Conservation (phyloP, 371 early-diverging fungal genomes). For the Mortierella sp. region DNA sequence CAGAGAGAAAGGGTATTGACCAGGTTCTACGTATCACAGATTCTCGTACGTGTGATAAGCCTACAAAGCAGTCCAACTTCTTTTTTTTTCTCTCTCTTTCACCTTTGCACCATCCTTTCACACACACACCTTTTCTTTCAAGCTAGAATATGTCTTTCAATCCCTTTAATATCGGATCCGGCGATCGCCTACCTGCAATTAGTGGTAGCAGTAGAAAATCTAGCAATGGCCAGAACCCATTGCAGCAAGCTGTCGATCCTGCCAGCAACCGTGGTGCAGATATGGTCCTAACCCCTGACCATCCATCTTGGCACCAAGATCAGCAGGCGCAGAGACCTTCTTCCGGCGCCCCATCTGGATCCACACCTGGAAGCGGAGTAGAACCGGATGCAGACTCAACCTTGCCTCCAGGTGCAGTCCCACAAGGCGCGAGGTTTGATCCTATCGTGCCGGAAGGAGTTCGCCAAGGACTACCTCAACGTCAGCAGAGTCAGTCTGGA, state of each 20-base stretch:
- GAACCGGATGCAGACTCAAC: slow-evolving; percentile 27
- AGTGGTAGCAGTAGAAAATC: not conserved
- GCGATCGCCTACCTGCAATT: slow-evolving; percentile 31
- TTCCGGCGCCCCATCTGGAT: not conserved
- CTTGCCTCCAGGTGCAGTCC: slow-evolving; percentile 36
- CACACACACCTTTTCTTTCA: not conserved
- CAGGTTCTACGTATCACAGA: no score
- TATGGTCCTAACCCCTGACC: slow-evolving; percentile 53
- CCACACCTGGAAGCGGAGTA: slow-evolving; percentile 20
- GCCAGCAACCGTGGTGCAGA: slow-evolving; percentile 32
- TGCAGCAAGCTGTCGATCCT: slow-evolving; percentile 33
- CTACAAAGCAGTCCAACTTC: no score
- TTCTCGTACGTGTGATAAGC: no score
- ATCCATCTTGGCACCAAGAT: slow-evolving; percentile 37
- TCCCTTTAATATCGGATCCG: slow-evolving; percentile 44
- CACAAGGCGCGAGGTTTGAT: slow-evolving; percentile 44
- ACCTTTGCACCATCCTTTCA: not conserved
- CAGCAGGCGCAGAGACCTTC: not conserved
- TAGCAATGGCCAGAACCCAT: slow-evolving; percentile 17
- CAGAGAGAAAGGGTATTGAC: no score
- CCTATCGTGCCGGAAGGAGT: slow-evolving; percentile 40
- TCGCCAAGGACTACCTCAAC: slow-evolving; percentile 16
- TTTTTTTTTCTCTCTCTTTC: no score
- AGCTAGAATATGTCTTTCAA: slow-evolving; percentile 34
- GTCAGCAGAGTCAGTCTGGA: slow-evolving; percentile 8